These are phyloP conservation scores for Russula compacta DNA, from an alignment of 768 basidiomycete genomes.

Conservation along the genomic window DNA sequence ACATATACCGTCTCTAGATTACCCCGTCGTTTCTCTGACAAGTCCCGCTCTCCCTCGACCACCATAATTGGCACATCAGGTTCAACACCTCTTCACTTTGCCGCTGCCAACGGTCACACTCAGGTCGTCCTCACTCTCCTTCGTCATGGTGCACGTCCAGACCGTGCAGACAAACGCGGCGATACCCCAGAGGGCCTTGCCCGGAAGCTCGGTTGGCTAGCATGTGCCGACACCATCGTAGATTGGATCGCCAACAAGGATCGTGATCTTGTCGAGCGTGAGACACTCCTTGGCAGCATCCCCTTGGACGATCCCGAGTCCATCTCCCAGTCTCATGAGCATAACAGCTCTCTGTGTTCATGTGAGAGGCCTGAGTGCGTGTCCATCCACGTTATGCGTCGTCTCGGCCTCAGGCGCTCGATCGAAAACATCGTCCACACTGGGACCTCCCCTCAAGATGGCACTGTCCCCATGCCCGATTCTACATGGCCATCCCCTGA, in stretches of 20 bases:
- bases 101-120: slow-evolving; percentile 88
- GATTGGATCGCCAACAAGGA: slow-evolving; percentile 59
- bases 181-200: slow-evolving; percentile 82
- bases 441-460: slow-evolving; percentile 8
- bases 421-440: slow-evolving; percentile 50
- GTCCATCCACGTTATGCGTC: slow-evolving; percentile 19
- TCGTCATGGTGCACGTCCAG: slow-evolving; percentile 72
- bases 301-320: slow-evolving; percentile 26
- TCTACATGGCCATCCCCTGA: slow-evolving; percentile 8
- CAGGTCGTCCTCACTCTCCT: slow-evolving; percentile 71
- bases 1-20: slow-evolving; percentile 35
- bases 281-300: slow-evolving; percentile 9
- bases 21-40: slow-evolving; percentile 65
- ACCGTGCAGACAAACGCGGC: slow-evolving; percentile 84
- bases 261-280: slow-evolving; percentile 48
- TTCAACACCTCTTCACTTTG: slow-evolving; percentile 93
- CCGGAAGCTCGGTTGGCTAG: slow-evolving; percentile 66
- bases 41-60: slow-evolving; percentile 53
- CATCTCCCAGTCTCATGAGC: slow-evolving; percentile 29
- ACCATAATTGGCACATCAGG: slow-evolving; percentile 80
- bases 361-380: slow-evolving; percentile 9
- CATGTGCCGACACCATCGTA: slow-evolving; percentile 66
- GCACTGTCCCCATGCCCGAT: neutral
- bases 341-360: slow-evolving; percentile 10
- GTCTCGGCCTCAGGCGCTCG: slow-evolving; percentile 67